phyloP scores from a whole-genome alignment of 306 rosid species.

The Cicer yamashitae region DNA sequence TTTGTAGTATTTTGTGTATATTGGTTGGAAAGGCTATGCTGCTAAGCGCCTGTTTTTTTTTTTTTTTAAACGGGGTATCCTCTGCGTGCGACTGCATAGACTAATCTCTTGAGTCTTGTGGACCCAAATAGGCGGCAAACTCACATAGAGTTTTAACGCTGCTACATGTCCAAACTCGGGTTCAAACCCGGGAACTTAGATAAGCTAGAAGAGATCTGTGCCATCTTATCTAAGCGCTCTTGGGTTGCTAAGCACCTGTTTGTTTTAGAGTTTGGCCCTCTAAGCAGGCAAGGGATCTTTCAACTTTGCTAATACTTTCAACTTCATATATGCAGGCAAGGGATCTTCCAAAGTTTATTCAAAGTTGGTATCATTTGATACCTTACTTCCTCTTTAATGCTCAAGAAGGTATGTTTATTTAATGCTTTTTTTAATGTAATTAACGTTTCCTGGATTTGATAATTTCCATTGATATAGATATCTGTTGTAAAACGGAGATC shows the following conservation, averaged over 20 bases:
- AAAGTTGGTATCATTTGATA: constrained; percentile 79
- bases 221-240: too few species aligned
- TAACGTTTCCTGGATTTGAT: not conserved
- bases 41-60: constrained; percentile 5
- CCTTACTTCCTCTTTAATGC: constrained; percentile 93
- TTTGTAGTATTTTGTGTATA: not conserved
- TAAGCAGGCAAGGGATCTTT: constrained; percentile 85
- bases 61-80: not conserved
- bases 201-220: too few species aligned
- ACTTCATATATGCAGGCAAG: constrained; percentile 72
- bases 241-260: not conserved
- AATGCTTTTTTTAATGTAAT: constrained; percentile 23
- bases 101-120: too few species aligned
- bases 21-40: constrained; percentile 6
- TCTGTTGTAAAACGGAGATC: too few species aligned
- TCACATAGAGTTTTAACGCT: too few species aligned
- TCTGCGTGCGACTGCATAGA: too few species aligned
- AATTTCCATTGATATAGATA: not conserved
- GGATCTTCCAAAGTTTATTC: constrained; percentile 83
- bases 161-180: too few species aligned
- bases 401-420: constrained; percentile 77
- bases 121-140: too few species aligned
- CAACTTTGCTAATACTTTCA: constrained; percentile 47
- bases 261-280: constrained; percentile 21
- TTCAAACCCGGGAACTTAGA: too few species aligned